Evolutionary conservation across 176 grass and related monocot species (phyloP).

Genomic region (Phoenix dactylifera): DNA sequence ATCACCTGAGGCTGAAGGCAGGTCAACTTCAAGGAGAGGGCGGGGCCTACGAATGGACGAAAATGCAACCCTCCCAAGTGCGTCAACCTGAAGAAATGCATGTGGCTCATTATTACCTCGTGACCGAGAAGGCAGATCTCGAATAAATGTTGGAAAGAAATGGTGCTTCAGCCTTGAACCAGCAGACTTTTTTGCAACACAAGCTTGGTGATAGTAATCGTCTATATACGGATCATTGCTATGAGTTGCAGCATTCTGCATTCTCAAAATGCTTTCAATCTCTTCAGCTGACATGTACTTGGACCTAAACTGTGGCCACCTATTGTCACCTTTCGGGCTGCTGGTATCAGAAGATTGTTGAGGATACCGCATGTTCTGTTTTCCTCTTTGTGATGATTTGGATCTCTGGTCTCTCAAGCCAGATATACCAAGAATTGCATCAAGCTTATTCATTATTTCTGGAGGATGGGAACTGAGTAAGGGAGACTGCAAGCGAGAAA

Average conservation of each 20-base stretch:
- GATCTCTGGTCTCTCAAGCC: constrained; percentile 56
- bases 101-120: constrained; percentile 64
- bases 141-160: constrained; percentile 64
- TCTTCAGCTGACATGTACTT: constrained; percentile 99
- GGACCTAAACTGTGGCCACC: constrained; percentile 61
- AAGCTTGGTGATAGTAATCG: constrained; percentile 99
- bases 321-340: constrained; percentile 51
- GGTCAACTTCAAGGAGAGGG: constrained; percentile 78
- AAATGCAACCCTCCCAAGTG: constrained; percentile 64
- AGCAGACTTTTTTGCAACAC: constrained; percentile 67
- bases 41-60: constrained; percentile 82
- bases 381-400: constrained; percentile 57
- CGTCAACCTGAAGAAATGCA: constrained; percentile 77
- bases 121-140: constrained; percentile 76
- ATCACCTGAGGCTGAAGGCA: constrained; percentile 35
- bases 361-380: constrained; percentile 55
- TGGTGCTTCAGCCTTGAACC: constrained; percentile 44
- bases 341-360: constrained; percentile 49
- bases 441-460: constrained; percentile 43
- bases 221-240: constrained; percentile 85
- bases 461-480: constrained; percentile 38
- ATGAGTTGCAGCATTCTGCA: constrained; percentile 84
- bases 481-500: constrained; percentile 39
- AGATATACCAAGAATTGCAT: constrained; percentile 35
- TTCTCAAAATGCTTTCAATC: constrained; percentile 91